Conservation (phyloP, 129 eudicot genomes). For the Pittosporum tobira region DNA sequence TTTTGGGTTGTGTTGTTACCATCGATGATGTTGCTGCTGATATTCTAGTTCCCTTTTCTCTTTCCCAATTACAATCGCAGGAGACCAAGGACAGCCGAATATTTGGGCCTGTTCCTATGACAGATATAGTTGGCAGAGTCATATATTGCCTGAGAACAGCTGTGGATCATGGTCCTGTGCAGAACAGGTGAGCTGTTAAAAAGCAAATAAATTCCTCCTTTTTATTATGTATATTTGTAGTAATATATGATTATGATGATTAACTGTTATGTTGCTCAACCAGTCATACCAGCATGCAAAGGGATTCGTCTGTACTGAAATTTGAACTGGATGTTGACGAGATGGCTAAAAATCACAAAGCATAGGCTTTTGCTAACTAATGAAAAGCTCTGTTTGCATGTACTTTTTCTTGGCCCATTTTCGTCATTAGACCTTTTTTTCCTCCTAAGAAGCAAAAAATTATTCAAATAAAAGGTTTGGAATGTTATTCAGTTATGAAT, state of each 20-base stretch:
- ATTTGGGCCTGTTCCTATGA: constrained; percentile 84
- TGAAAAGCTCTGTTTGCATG: constrained; percentile 21
- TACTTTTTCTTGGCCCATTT: constrained; percentile 23
- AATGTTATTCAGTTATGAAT: neutral
- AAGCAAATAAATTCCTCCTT: no score
- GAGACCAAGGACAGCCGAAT: constrained; percentile 89
- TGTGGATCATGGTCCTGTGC: constrained; percentile 91
- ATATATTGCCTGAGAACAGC: constrained; percentile 79
- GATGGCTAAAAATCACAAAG: constrained; percentile 80
- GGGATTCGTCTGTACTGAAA: constrained; percentile 71
- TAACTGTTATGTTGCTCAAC: neutral
- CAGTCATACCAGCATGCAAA: constrained; percentile 57
- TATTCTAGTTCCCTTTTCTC: neutral
- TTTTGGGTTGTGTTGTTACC: no score
- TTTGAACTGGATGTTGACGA: constrained; percentile 93
- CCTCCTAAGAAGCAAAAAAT: constrained; percentile 10
- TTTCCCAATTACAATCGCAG: constrained; percentile 24
- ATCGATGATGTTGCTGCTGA: neutral
- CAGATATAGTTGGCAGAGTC: constrained; percentile 77
- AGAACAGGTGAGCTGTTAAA: constrained; percentile 58
- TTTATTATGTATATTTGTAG: no score
- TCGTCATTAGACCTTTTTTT: constrained; percentile 13
- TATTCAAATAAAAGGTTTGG: constrained; percentile 27
- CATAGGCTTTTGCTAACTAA: constrained; percentile 21
- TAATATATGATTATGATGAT: no score